Percentiles rank a stretch among this genome's conserved stretches.
These are phyloP conservation scores for Mariannaea sp. DNA, from an alignment of 2,329 filamentous ascomycete species.

Conservation along the genomic window DNA sequence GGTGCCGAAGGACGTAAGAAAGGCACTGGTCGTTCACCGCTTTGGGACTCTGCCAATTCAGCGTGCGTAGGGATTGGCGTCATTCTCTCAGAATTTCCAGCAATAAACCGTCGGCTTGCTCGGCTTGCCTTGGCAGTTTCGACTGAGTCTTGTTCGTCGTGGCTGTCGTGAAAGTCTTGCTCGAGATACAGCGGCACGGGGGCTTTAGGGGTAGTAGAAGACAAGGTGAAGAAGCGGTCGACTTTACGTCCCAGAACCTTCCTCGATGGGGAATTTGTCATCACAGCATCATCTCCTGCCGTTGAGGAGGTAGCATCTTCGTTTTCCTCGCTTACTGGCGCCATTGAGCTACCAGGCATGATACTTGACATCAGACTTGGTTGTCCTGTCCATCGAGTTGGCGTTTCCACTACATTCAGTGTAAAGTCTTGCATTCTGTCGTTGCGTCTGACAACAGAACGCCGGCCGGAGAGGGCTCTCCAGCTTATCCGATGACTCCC, in stretches of 20 bases:
- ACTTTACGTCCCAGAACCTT: constrained; percentile 27
- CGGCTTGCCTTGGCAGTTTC: background rate
- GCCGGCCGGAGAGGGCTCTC: constrained; percentile 35
- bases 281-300: constrained; percentile 29
- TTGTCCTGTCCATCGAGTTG: constrained; percentile 53
- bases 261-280: constrained; percentile 30
- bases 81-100: constrained; percentile 9
- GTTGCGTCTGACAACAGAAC: constrained; percentile 31
- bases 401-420: constrained; percentile 44
- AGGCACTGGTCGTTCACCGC: background rate
- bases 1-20: constrained; percentile 11
- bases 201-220: constrained; percentile 50
- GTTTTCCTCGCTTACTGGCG: constrained; percentile 40
- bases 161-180: constrained; percentile 38
- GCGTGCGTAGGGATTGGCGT: background rate
- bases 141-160: constrained; percentile 11
- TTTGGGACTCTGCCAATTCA: constrained; percentile 7
- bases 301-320: constrained; percentile 36
- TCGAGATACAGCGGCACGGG: constrained; percentile 52
- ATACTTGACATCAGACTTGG: constrained; percentile 44
- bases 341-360: constrained; percentile 37
- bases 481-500: constrained; percentile 33
- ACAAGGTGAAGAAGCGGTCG: constrained; percentile 32
- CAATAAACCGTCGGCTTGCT: constrained; percentile 14
- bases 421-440: constrained; percentile 29